Conservation (phyloP, 345 rosid genomes). For the Syzygium jambos region DNA sequence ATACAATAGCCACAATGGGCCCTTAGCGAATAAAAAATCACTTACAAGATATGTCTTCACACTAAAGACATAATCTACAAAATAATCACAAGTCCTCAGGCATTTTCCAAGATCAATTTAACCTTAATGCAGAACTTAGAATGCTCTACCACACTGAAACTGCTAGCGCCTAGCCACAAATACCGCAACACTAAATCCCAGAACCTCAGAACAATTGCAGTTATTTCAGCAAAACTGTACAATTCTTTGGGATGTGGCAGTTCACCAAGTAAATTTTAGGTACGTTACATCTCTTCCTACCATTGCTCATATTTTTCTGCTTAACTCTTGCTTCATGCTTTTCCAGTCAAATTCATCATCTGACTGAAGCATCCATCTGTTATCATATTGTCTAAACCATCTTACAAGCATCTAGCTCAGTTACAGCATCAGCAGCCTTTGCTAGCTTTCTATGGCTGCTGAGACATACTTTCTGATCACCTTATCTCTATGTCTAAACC, state of each 20-base stretch:
- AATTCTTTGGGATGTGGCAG: not conserved
- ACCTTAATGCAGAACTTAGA: not conserved
- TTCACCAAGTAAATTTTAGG: not conserved
- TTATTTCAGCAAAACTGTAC: not conserved
- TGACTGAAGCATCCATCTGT: not conserved
- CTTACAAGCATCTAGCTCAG: not conserved
- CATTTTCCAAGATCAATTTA: not conserved
- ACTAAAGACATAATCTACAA: not conserved
- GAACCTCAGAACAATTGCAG: not conserved
- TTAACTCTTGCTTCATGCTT: no score
- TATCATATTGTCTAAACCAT: not conserved
- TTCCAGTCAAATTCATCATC: not conserved
- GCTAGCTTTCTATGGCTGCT: not conserved
- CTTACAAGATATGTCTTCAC: not conserved
- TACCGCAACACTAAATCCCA: not conserved
- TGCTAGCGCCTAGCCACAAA: not conserved
- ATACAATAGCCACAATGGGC: not conserved
- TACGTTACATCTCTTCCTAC: not conserved
- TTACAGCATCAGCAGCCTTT: not conserved
- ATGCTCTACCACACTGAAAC: not conserved
- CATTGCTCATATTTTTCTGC: not conserved
- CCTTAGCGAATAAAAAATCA: not conserved
- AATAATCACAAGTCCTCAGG: not conserved
- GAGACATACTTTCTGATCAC: not conserved
- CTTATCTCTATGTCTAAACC: not conserved